A percentile compares a stretch with the other conserved stretches of the same genome.
Conservation (phyloP, 164 flowering plant genomes). For the Sextonia rubra region DNA sequence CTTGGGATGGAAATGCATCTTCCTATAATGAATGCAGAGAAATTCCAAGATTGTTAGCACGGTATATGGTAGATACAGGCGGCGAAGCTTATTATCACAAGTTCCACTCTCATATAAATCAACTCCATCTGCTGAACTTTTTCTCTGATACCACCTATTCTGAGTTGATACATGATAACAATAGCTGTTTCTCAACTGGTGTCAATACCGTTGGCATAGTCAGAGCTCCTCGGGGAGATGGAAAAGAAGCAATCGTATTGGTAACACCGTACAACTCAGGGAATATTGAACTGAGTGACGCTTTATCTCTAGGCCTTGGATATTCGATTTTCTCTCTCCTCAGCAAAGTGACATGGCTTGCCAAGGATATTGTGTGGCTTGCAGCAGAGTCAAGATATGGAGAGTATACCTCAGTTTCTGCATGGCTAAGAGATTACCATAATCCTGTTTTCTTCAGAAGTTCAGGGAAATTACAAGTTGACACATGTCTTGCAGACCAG, state of each 20-base stretch:
- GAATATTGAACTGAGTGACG: conserved; percentile 40
- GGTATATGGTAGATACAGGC: conserved; percentile 56
- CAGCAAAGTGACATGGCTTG: conserved; percentile 81
- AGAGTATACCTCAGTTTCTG: conserved; percentile 68
- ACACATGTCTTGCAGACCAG: conserved; percentile 23
- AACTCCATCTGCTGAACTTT: conserved; percentile 67
- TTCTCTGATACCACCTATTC: conserved; percentile 52
- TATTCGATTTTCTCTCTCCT: conserved; percentile 76
- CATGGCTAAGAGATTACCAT: conserved; percentile 90
- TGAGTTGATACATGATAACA: conserved; percentile 31
- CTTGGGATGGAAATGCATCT: conserved; percentile 9
- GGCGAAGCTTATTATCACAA: conserved; percentile 79
- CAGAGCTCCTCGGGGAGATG: conserved; percentile 97
- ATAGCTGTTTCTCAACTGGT: conserved; percentile 42
- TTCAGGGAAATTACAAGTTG: conserved; percentile 18
- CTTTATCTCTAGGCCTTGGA: conserved; percentile 64
- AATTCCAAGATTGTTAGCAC: conserved; percentile 49
- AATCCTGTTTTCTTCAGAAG: conserved; percentile 43
- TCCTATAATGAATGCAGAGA: conserved; percentile 37
- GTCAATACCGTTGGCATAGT: conserved; percentile 73
- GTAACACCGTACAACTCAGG: conserved; percentile 80
- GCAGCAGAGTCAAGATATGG: conserved; percentile 87
- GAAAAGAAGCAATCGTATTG: conserved; percentile 92
- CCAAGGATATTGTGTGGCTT: conserved; percentile 94
- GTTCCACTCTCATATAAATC: conserved; percentile 48